Percentiles rank a stretch among this genome's conserved stretches.
phyloP scores from a whole-genome alignment of 352 stramenopile genomes.

The Phytophthora fragariaefolia region DNA sequence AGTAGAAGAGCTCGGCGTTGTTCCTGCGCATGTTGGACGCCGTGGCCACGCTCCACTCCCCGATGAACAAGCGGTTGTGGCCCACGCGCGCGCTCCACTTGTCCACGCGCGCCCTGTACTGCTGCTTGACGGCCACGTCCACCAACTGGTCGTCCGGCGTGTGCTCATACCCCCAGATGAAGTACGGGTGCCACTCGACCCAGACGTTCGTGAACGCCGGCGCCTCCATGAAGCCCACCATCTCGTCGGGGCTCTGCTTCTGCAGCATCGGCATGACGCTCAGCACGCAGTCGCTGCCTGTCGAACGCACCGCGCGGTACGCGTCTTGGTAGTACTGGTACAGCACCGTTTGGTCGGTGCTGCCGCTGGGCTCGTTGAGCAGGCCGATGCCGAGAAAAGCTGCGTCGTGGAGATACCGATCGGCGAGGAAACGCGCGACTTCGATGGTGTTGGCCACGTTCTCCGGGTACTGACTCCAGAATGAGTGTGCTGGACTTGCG shows the following conservation, averaged over 20 bases:
- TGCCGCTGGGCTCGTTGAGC: constrained; percentile 69
- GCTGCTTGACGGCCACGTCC: constrained; percentile 36
- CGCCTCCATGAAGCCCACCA: constrained; percentile 62
- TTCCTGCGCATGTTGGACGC: constrained; percentile 54
- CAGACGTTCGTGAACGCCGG: constrained; percentile 75
- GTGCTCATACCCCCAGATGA: constrained; percentile 81
- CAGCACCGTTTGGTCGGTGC: constrained; percentile 52
- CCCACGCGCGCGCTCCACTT: constrained; percentile 42
- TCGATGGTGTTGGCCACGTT: constrained; percentile 70
- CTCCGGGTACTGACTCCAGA: constrained; percentile 65
- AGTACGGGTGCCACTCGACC: constrained; percentile 86
- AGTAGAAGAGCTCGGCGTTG: constrained; percentile 48
- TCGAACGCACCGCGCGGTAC: constrained; percentile 62
- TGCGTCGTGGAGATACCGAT: constrained; percentile 65
- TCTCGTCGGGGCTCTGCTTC: constrained; percentile 62
- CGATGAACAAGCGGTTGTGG: constrained; percentile 60
- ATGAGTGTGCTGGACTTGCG: constrained; percentile 43
- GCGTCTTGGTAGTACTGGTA: constrained; percentile 81
- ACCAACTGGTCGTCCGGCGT: constrained; percentile 57
- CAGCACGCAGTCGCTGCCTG: constrained; percentile 72
- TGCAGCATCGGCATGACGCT: constrained; percentile 65
- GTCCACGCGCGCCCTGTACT: constrained; percentile 38
- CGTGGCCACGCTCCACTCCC: constrained; percentile 64
- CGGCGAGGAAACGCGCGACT: constrained; percentile 57
- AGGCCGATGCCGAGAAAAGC: constrained; percentile 79